Conservation (phyloP, 1,284 basidiomycete species). For the Jaminaea rosea region DNA sequence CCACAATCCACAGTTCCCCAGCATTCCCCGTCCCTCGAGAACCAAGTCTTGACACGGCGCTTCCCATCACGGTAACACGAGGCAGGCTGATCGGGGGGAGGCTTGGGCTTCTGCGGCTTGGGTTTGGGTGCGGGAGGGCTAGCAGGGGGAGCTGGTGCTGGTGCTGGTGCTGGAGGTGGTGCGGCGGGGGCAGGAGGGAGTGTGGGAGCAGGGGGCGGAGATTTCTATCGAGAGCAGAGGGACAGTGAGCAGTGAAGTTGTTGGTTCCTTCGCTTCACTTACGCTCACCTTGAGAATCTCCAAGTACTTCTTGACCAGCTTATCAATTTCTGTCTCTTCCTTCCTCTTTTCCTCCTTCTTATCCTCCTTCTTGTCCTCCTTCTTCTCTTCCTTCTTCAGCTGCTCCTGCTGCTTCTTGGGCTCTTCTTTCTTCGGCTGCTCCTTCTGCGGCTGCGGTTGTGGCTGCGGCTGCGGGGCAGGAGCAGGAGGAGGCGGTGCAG, state of each 20-base stretch:
- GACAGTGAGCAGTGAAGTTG: background rate
- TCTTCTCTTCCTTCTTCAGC: background rate
- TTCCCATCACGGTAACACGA: background rate
- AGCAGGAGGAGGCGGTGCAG: background rate
- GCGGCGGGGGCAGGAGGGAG: background rate
- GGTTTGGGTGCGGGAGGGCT: background rate
- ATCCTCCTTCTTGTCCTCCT: slow-evolving; percentile 9
- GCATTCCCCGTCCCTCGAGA: background rate
- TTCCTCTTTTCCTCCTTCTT: slow-evolving; percentile 10
- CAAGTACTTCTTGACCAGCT: background rate
- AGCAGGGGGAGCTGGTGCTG: background rate
- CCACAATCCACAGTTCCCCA: too few species aligned
- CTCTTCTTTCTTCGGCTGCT: background rate
- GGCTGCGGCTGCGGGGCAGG: background rate
- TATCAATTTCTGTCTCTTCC: slow-evolving; percentile 10
- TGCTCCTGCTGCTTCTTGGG: background rate
- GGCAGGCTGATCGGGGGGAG: background rate
- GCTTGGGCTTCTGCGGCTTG: background rate
- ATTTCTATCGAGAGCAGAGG: too few species aligned
- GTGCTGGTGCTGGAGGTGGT: background rate
- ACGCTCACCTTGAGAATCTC: background rate
- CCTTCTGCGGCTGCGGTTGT: background rate
- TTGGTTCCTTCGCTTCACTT: background rate
- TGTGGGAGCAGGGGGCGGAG: too few species aligned
- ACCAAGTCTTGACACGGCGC: background rate